phyloP scores from a whole-genome alignment of 768 basidiomycete genomes.

The Cyathus striatus region DNA sequence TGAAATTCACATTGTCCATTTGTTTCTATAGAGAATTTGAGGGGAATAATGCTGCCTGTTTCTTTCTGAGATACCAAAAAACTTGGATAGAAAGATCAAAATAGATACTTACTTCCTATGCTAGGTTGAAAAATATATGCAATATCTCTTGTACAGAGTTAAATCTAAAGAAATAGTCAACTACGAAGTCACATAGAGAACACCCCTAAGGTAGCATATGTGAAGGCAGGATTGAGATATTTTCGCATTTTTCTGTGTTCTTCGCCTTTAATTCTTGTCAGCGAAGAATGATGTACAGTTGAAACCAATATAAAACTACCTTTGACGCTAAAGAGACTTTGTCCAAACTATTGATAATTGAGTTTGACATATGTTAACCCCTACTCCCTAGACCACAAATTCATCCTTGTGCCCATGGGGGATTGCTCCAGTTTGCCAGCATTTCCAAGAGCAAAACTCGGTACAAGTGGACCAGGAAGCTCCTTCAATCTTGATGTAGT shows the following conservation, averaged over 20 bases:
- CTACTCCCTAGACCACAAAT: neutral
- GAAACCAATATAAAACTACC: neutral
- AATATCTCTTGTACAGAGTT: neutral
- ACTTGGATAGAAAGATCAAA: no score
- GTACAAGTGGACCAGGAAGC: neutral
- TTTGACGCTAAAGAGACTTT: neutral
- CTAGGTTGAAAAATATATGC: neutral
- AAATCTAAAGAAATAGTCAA: neutral
- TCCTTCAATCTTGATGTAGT: neutral
- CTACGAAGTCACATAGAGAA: no score
- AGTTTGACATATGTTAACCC: neutral
- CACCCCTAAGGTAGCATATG: no score
- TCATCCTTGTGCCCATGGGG: neutral
- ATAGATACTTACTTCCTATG: neutral
- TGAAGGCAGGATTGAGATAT: no score
- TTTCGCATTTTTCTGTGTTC: no score
- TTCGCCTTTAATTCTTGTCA: no score
- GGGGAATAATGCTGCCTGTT: conserved; percentile 10
- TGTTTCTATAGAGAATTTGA: conserved; percentile 4
- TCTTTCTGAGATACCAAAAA: neutral
- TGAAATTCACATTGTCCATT: neutral
- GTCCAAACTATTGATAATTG: neutral
- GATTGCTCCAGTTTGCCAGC: neutral
- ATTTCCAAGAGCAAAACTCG: neutral
- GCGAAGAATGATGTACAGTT: no score